Evolutionary conservation across 192 early-diverging fungal genomes (phyloP).

Genomic region (Umbelopsis sp.): DNA sequence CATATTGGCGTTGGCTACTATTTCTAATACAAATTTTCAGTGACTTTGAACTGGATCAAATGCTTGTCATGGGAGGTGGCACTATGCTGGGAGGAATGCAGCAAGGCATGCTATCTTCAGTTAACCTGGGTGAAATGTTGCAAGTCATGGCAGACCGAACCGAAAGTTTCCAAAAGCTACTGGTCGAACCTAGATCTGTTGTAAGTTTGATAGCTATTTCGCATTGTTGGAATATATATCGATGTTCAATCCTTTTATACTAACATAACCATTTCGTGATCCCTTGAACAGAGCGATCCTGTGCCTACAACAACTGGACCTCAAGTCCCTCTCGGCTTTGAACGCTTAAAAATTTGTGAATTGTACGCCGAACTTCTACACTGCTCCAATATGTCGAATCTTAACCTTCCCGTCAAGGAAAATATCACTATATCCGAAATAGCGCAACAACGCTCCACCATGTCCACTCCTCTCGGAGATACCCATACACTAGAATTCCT

Average conservation of each 20-base stretch:
- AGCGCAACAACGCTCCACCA: conserved; percentile 12
- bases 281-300: conserved; percentile 43
- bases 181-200: conserved; percentile 73
- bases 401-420: conserved; percentile 52
- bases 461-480: conserved; percentile 22
- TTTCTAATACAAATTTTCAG: conserved; percentile 4
- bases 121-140: conserved; percentile 86
- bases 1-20: neutral
- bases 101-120: conserved; percentile 8
- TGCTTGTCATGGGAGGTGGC: conserved; percentile 18
- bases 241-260: neutral
- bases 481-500: conserved; percentile 17
- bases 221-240: neutral
- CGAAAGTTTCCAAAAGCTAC: conserved; percentile 74
- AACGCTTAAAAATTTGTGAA: conserved; percentile 95
- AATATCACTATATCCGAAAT: neutral
- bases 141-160: conserved; percentile 78
- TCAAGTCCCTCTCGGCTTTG: conserved; percentile 87
- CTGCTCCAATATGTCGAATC: conserved; percentile 81
- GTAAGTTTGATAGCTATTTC: conserved; percentile 39
- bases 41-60: conserved; percentile 31
- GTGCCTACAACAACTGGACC: conserved; percentile 82
- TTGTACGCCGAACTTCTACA: conserved; percentile 98
- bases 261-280: neutral
- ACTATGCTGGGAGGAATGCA: conserved; percentile 7